Evolutionary conservation across 2,329 filamentous ascomycete genomes (phyloP).

Genomic region (Ilyonectria destructans): DNA sequence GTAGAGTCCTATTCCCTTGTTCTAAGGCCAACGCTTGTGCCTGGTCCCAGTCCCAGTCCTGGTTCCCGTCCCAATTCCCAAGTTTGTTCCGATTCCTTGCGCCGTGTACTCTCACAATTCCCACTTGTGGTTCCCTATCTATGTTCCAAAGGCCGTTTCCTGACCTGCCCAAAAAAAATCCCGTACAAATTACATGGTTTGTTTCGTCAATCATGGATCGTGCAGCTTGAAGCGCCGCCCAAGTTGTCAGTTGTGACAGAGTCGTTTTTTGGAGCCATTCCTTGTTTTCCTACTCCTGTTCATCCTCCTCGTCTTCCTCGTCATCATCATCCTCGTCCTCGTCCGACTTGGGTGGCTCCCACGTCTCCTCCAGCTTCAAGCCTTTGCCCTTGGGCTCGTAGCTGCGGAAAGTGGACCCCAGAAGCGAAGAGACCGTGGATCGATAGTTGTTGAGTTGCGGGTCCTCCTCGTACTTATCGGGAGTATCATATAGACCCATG

Average conservation of each 20-base stretch:
- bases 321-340: slow-evolving; percentile 70
- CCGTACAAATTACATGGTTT: slow-evolving; percentile 39
- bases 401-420: slow-evolving; percentile 65
- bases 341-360: slow-evolving; percentile 78
- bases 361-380: slow-evolving; percentile 86
- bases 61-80: slow-evolving; percentile 23
- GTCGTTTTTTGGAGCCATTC: background rate
- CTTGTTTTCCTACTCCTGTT: slow-evolving; percentile 50
- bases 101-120: slow-evolving; percentile 30
- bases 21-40: slow-evolving; percentile 36
- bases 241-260: background rate
- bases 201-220: slow-evolving; percentile 41
- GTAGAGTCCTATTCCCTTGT: slow-evolving; percentile 35
- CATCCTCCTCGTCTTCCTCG: slow-evolving; percentile 59
- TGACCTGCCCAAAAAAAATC: slow-evolving; percentile 18
- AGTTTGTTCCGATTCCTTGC: slow-evolving; percentile 31
- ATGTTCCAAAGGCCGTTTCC: slow-evolving; percentile 20
- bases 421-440: slow-evolving; percentile 69
- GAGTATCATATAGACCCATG: slow-evolving; percentile 85
- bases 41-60: slow-evolving; percentile 21
- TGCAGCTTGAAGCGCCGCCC: slow-evolving; percentile 18
- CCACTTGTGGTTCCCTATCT: slow-evolving; percentile 23
- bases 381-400: slow-evolving; percentile 76
- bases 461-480: slow-evolving; percentile 70
- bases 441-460: slow-evolving; percentile 69